These are phyloP conservation scores for Deuterostichococcus epilithicus DNA, from an alignment of 139 green algal species.

Conservation along the genomic window DNA sequence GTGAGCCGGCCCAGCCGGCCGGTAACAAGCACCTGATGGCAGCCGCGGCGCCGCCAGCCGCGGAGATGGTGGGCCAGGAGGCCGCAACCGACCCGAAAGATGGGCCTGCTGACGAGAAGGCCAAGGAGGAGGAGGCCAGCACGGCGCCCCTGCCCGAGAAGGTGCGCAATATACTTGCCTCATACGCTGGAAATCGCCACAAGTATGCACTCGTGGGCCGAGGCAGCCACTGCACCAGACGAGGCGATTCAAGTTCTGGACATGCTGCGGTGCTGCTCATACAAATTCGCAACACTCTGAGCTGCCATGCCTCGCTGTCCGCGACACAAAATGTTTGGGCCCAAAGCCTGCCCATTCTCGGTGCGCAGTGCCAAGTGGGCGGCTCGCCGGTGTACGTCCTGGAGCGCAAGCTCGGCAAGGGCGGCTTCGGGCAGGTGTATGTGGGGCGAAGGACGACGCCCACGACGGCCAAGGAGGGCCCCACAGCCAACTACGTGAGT, in stretches of 20 bases:
- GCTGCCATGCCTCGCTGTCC: background rate
- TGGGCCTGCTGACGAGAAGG: constrained; percentile 9
- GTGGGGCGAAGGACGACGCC: constrained; percentile 57
- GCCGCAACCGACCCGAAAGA: background rate
- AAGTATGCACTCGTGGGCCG: background rate
- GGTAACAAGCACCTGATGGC: background rate
- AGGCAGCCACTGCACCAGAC: too few species aligned
- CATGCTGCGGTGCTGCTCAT: background rate
- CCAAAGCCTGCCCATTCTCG: too few species aligned
- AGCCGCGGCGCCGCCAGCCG: background rate
- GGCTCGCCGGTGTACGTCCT: constrained; percentile 84
- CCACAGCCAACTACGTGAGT: constrained; percentile 71
- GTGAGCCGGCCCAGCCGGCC: background rate
- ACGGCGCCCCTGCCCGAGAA: constrained; percentile 57
- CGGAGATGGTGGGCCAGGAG: background rate
- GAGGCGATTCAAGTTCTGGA: too few species aligned
- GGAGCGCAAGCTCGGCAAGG: constrained; percentile 90
- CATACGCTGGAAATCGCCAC: background rate
- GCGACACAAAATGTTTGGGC: background rate
- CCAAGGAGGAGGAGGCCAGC: constrained; percentile 52
- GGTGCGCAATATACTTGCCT: background rate
- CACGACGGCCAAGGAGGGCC: constrained; percentile 70
- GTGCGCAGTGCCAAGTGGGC: constrained; percentile 73
- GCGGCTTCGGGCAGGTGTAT: constrained; percentile 93
- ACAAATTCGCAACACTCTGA: too few species aligned